Conservation (phyloP, 73 alveolate genomes). For the Diophrys sp. region DNA sequence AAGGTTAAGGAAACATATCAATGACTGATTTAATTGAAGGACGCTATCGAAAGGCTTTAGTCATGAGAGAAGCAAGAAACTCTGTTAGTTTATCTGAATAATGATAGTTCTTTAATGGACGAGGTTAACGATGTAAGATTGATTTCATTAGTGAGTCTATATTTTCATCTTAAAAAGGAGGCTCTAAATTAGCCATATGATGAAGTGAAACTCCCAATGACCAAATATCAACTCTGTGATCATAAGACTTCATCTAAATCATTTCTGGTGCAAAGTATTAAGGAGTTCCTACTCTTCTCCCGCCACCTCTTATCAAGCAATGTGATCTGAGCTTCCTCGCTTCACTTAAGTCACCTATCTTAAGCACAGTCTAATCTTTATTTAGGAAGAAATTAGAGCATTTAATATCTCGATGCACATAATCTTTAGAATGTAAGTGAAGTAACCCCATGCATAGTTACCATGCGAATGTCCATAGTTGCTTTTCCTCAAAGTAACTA, state of each 20-base stretch:
- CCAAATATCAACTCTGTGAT: constrained; percentile 60
- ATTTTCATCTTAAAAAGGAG: constrained; percentile 58
- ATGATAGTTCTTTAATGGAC: constrained; percentile 13
- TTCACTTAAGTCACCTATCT: constrained; percentile 67
- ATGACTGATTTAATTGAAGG: not conserved
- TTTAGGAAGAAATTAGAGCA: constrained; percentile 49
- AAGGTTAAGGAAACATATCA: not conserved
- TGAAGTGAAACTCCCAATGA: constrained; percentile 57
- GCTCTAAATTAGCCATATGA: constrained; percentile 43
- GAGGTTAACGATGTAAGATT: constrained; percentile 4
- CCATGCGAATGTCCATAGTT: constrained; percentile 9
- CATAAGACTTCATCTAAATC: constrained; percentile 33
- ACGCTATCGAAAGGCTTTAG: not conserved
- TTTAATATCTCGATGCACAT: constrained; percentile 67
- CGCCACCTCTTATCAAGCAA: not conserved
- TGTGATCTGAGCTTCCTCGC: constrained; percentile 35
- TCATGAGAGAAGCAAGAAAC: not conserved
- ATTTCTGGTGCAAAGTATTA: constrained; percentile 63
- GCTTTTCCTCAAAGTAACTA: not conserved
- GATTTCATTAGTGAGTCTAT: constrained; percentile 23
- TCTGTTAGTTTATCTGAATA: not conserved
- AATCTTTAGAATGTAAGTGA: constrained; percentile 58
- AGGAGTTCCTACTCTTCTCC: constrained; percentile 58
- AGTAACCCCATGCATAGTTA: constrained; percentile 15
- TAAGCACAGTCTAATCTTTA: constrained; percentile 25